Percentiles rank a stretch among this genome's conserved stretches.
Evolutionary conservation across 805 yeast species (phyloP).

Genomic region (Hanseniaspora lindneri): DNA sequence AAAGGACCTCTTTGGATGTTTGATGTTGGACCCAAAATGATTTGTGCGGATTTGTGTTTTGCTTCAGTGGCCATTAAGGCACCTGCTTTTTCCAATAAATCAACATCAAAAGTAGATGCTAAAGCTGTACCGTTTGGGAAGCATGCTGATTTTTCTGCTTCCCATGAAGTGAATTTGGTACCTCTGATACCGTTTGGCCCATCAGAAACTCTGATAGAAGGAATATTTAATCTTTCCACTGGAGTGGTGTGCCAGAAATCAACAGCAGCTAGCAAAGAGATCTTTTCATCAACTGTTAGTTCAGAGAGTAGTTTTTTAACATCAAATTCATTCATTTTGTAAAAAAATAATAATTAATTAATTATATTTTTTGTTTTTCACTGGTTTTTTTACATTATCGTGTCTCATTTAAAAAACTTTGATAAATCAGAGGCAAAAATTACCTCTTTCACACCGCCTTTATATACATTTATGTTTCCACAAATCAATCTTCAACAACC

Average conservation of each 20-base stretch:
- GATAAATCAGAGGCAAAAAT: too few relatives aligned
- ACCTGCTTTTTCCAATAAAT: conserved; percentile 40
- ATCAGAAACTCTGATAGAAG: conserved; percentile 40
- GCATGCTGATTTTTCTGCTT: conserved; percentile 44
- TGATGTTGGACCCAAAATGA: conserved; percentile 39
- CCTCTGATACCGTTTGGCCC: conserved; percentile 61
- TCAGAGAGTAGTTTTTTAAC: conserved; percentile 23
- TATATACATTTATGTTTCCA: too few relatives aligned
- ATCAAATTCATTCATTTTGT: conserved; percentile 18
- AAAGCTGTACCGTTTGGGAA: conserved; percentile 52
- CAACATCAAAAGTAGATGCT: conserved; percentile 46
- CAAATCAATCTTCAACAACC: too few relatives aligned
- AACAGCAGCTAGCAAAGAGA: conserved; percentile 31
- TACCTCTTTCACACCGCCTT: too few relatives aligned
- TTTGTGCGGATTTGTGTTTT: conserved; percentile 41
- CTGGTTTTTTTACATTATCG: neutral
- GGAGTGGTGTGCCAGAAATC: conserved; percentile 43
- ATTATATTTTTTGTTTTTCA: neutral
- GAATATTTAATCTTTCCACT: conserved; percentile 34
- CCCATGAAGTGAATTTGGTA: conserved; percentile 35
- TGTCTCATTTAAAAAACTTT: too few relatives aligned
- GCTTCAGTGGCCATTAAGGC: conserved; percentile 44
- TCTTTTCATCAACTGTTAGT: conserved; percentile 25
- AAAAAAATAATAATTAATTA: neutral
- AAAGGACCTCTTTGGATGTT: conserved; percentile 47